Evolutionary conservation across 306 rosid genomes (phyloP), one percentile per base, ranked within the genome.

Genomic region (Canavalia gladiata): DNA sequence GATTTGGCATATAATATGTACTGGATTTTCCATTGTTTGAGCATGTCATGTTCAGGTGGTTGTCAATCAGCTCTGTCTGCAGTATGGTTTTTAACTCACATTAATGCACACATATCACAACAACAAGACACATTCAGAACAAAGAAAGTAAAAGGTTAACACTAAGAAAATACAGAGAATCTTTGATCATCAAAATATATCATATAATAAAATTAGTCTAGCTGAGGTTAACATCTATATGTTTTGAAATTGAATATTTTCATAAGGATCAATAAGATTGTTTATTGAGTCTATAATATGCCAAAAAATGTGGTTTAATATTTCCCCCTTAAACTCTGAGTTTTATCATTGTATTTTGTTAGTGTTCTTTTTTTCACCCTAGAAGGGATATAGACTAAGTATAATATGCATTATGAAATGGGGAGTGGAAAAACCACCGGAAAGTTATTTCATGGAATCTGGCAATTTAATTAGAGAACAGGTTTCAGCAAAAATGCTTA

Each of bases 1-100:
- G 88, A 69, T 88, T 69, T 49, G 82, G 50, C 58, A 78, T 39
- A 2, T 28, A 9, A 79, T 85, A 84, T 42, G 64, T 65, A 37
- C 46, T 57, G 30, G 81, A 88, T 67, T 82, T 89, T 30, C 92
- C 91, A 81, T 84, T 92, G 86, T 60, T 89, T 2, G 89, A 80
- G 85, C 95, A 92, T 7, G 91, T 90, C 47, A 92, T 5, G 29
- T 68, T 88, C 68, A 84, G 33, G 85, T 90, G 88, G 85, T 84
- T 82, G 30, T 86, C 92, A 2, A 74, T 60, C 80, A 88, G 88
- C 72, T 7, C 69, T 62, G 82, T 69, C 97, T 91, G 95, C 83
- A 79, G 47, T 30, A 71, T 47, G 7, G 55, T 8, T 79, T 56
- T 43, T 65, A 34, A 80, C 41, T 82, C 29, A 37, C 39, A 49